Percentiles rank a stretch among this genome's conserved stretches.
phyloP scores from a whole-genome alignment of 192 early-diverging fungal species.

The Paraglomus brasilianum region DNA sequence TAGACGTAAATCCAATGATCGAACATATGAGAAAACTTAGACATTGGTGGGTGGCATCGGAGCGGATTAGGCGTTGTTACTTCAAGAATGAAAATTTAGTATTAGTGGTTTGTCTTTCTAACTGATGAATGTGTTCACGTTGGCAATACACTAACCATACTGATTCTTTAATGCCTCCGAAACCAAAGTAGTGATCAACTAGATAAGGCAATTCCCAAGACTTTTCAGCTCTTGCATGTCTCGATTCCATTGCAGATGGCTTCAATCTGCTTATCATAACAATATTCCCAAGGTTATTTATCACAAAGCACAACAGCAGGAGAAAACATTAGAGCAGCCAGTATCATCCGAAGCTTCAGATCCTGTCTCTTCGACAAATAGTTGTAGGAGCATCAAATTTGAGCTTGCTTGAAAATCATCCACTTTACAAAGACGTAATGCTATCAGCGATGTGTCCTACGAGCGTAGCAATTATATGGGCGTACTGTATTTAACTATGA shows the following conservation, averaged over 20 bases:
- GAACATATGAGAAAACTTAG: slow-evolving; percentile 34
- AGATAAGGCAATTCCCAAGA: slow-evolving; percentile 90
- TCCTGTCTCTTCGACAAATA: slow-evolving; percentile 35
- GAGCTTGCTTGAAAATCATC: slow-evolving; percentile 28
- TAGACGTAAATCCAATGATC: slow-evolving; percentile 43
- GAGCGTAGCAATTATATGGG: slow-evolving; percentile 79
- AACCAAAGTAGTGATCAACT: slow-evolving; percentile 76
- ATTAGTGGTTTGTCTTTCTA: slow-evolving; percentile 49
- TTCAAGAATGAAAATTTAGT: slow-evolving; percentile 69
- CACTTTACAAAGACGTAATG: slow-evolving; percentile 45
- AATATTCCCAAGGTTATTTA: slow-evolving; percentile 47
- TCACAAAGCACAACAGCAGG: slow-evolving; percentile 32
- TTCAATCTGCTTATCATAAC: slow-evolving; percentile 67
- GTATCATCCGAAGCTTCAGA: slow-evolving; percentile 1
- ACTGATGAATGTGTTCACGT: not conserved
- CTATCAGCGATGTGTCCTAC: slow-evolving; percentile 74
- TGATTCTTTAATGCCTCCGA: not conserved
- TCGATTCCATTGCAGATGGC: slow-evolving; percentile 69
- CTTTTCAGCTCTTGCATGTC: slow-evolving; percentile 68
- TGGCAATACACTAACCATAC: not conserved
- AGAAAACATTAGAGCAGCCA: slow-evolving; percentile 23
- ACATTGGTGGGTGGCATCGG: not conserved
- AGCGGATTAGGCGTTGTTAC: slow-evolving; percentile 41
- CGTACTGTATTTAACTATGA: slow-evolving; percentile 69
- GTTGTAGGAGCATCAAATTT: slow-evolving; percentile 32